These are phyloP conservation scores for Closterium sp. DNA, from an alignment of 139 green algal genomes.

Conservation along the genomic window DNA sequence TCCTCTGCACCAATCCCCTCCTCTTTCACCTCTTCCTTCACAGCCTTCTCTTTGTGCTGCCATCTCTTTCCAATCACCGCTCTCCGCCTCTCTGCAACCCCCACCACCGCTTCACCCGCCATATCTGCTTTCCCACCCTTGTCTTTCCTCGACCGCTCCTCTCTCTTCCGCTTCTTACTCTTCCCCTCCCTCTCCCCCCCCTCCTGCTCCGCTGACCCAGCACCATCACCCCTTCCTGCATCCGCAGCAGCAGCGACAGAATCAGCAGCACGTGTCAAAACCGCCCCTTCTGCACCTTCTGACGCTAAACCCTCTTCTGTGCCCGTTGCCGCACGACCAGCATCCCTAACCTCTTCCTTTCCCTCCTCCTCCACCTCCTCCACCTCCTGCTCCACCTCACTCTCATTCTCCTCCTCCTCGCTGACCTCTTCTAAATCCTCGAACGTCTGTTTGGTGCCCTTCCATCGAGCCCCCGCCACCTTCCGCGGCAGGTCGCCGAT, in stretches of 20 bases:
- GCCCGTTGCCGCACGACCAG: background rate
- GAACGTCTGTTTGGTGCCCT: slow-evolving; percentile 59
- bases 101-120: background rate
- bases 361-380: background rate
- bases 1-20: background rate
- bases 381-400: slow-evolving; percentile 1
- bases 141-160: slow-evolving; percentile 3
- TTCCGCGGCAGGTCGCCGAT: slow-evolving; percentile 72
- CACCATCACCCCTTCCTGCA: background rate
- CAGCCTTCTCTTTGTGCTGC: background rate
- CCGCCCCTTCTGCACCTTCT: slow-evolving; percentile 5
- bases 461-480: slow-evolving; percentile 74
- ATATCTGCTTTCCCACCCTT: background rate
- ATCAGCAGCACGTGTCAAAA: no score
- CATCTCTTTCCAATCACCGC: background rate
- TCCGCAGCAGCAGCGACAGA: background rate
- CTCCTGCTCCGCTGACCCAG: background rate
- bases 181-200: slow-evolving; percentile 25
- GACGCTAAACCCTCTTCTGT: no score
- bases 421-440: slow-evolving; percentile 8
- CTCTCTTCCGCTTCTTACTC: slow-evolving; percentile 5
- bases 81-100: background rate
- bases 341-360: background rate
- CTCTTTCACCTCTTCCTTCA: background rate
- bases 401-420: slow-evolving; percentile 10